Base-by-base conservation (phyloP, 2,329 filamentous ascomycete species). In the Aureobasidium sp. region DNA sequence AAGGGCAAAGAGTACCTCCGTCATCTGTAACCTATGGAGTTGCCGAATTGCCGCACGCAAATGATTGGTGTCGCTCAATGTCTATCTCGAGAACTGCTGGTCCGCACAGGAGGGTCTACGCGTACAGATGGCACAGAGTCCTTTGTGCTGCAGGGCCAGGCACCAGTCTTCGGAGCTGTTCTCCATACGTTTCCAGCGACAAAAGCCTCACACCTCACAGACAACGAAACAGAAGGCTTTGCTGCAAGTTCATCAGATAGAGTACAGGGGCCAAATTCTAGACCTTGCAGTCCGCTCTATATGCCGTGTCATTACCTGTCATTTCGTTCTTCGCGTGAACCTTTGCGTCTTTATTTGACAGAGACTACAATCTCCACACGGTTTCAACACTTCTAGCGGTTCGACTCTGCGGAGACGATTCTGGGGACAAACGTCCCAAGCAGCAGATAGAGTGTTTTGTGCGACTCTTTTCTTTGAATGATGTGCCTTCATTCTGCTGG, bases 341-440 rank as follows among this genome's bases (percentile, higher is more conserved):
- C 29, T 8, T 37, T 22, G 36, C 34, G 36, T n/a, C 25, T 41
- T 41, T 20, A n/a, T 55, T 25, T 37, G 15, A 37, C 15, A 29
- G 11, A 31, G 37, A 31, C 51, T 57, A 29, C 9, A 57, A 57
- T 57, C 53, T 57, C 53, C 53, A 57, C 53, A 57, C 27, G 6
- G 25, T 48, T 48, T 44, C 31, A 45, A 44, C 45, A n/a, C 27
- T 6, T 9, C 22, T 29, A 25, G 41, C 41, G 45, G 7, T 36
- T 42, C 39, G 37, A 42, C 41, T 15, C 34, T 20, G 27, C 7
- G 27, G 27, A 25, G 42, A 29, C n/a, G 14, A 20, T 39, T n/a
- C 25, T 20, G n/a, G 37, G 20, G 37, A 55, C 45, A 25, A 7
- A 47, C 2, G 22, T 29, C 7, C 41, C 39, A 41, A 48, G 45